Evolutionary conservation across 148 eudicot genomes (phyloP), one percentile per base, ranked within the genome.

Genomic region (Nepenthes mirabilis): DNA sequence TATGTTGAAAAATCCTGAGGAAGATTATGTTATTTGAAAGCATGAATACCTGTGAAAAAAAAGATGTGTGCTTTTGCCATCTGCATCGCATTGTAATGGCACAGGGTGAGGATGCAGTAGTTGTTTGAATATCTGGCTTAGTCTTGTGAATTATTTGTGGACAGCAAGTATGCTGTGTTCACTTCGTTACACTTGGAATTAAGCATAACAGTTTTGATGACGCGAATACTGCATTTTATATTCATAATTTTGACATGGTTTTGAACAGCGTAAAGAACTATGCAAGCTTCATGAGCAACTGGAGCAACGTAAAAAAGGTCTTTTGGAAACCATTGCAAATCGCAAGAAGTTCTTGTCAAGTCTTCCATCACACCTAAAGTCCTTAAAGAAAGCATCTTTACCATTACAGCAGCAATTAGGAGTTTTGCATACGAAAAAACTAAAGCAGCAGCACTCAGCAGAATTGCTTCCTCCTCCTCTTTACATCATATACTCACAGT

Each of bases 381-480:
- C 99, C 7, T 81, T 93, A 23, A 93, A 86, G 76, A 93, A 93
- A 72, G 99, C 99, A 59, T 93, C 99, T 47, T 65, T 89, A 74
- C 99, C 99, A 6, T 89, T 91, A 45, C 97, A 93, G 67, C 71
- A 82, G 63, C 95, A 93, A 58, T 75, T 93, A 48, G 99, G 99
- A 43, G 73, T 86, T 70, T 70, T 66, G 68, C 95, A 93, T 64
- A 77, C 95, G 23, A 84, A 84, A 80, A 93, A 89, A 72, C 71
- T 77, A 60, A 93, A 93, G 71, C 97, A 86, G 80, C 85, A 78
- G 56, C 81, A 84, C 52, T 81, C 74, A 47, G 91, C 95, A 37
- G 97, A 89, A 81, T 77, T 93, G 76, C 90, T 93, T 71, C 97
- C 99, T 51, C 97, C 89, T 53, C 95, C 99, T 59, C 90, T 93